A percentile compares a stretch with the other conserved stretches of the same genome.
Evolutionary conservation across 768 basidiomycete species (phyloP).

Genomic region (Amanita thiersii): DNA sequence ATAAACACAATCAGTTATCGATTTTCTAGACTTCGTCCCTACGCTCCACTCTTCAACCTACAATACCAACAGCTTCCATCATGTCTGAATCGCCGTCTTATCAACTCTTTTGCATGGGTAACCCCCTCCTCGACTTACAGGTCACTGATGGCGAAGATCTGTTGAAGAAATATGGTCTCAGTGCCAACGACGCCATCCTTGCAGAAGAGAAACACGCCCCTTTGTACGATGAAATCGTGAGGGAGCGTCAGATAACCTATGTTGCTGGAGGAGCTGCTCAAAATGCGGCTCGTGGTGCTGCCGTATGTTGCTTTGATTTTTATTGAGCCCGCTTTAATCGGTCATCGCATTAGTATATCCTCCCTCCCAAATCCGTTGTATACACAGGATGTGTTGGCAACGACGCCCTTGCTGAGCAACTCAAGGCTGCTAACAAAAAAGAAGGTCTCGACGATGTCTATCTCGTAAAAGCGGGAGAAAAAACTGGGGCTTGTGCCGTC

Average conservation of each 20-base stretch:
- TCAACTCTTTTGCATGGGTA: slow-evolving; percentile 84
- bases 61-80: too few species aligned
- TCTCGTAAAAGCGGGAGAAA: slow-evolving; percentile 76
- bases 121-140: slow-evolving; percentile 95
- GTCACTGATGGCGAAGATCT: slow-evolving; percentile 79
- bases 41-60: slow-evolving; percentile 9
- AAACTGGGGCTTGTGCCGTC: slow-evolving; percentile 96
- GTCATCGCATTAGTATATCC: slow-evolving; percentile 60
- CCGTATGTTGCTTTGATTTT: slow-evolving; percentile 45
- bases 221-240: slow-evolving; percentile 91
- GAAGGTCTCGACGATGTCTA: slow-evolving; percentile 89
- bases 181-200: slow-evolving; percentile 93
- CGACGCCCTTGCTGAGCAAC: slow-evolving; percentile 85
- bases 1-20: background rate
- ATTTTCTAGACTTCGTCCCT: background rate
- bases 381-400: slow-evolving; percentile 93
- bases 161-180: slow-evolving; percentile 83
- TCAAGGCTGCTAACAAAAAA: slow-evolving; percentile 82
- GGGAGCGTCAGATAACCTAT: slow-evolving; percentile 70
- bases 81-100: slow-evolving; percentile 44
- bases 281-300: slow-evolving; percentile 93
- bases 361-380: slow-evolving; percentile 82
- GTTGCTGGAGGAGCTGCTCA: slow-evolving; percentile 97
- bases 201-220: slow-evolving; percentile 81
- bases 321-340: slow-evolving; percentile 6